Evolutionary conservation across 2,329 filamentous ascomycete species (phyloP), one percentile per base, ranked within the genome.

Genomic region (Phaeomoniella chlamydospora): DNA sequence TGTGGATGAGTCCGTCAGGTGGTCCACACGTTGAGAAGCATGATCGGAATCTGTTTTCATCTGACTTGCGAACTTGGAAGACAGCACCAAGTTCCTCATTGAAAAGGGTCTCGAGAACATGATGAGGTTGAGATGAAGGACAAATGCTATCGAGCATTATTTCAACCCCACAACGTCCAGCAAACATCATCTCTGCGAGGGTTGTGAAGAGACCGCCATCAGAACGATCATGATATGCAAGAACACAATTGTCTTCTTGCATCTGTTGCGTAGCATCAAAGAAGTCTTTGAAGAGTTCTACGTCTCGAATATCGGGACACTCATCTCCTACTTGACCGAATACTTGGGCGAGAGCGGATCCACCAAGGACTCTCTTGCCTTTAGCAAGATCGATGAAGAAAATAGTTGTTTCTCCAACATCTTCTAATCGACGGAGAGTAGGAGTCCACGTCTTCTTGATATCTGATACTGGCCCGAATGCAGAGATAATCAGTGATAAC

Each of bases 131-230:
- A 15, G 73, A 74, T 40, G 73, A 74, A 17, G 71, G 61, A 43
- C 57, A 64, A 32, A 65, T 61, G 29, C 86, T 66, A 52, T 94
- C 87, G 39, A 94, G 66, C 67, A 83, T 80, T 40, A 96, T 67
- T 46, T 92, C 82, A 18, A 85, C 71, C 41, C 88, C 90, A 50
- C 83, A 92, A 38, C 87, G 80, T 17, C 90, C 90, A 18, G 90
- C 88, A 55, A 96, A 96, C 75, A 93, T 92, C 90, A 96, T 96
- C 61, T 98, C 90, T 2, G 78, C 83, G 19, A 96, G 62, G 4
- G 88, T 87, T 1, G 88, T 90, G 53, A 96, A 74, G 6, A 96
- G 65, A 50, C 90, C 90, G 56, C 88, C 90, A 55, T 96, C 88
- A 0, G 86, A 94, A 33, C 82, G 73, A 58, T 96, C 90, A 55